phyloP scores from a whole-genome alignment of 257 asterid genomes.

The Solanum pimpinellifolium region DNA sequence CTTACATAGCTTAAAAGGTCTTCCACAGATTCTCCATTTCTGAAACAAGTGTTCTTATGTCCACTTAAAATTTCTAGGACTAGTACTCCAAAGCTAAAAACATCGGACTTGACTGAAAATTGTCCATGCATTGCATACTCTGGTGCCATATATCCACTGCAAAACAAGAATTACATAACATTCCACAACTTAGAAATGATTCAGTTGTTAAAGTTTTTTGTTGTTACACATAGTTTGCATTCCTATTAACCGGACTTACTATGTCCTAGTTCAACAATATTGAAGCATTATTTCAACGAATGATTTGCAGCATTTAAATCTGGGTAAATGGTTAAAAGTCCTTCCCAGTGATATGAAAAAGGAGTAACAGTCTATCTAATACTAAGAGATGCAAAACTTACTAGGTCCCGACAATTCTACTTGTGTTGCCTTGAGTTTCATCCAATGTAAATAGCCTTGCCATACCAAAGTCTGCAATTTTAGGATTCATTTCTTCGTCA shows the following conservation, averaged over 20 bases:
- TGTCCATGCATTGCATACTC: background rate
- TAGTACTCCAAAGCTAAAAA: too few relatives aligned
- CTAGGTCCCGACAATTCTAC: background rate
- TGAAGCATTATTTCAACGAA: background rate
- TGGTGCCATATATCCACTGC: conserved; percentile 10
- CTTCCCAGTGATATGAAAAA: background rate
- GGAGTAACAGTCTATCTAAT: background rate
- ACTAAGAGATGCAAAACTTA: background rate
- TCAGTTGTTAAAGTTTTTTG: background rate
- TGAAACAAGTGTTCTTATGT: too few relatives aligned
- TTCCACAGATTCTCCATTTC: too few relatives aligned
- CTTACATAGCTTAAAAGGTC: too few relatives aligned
- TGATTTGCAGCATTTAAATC: background rate
- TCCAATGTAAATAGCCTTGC: background rate
- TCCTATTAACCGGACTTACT: too few relatives aligned
- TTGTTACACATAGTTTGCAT: background rate
- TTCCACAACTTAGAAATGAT: background rate
- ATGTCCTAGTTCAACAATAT: background rate
- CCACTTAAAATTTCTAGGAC: too few relatives aligned
- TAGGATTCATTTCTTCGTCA: conserved; percentile 22
- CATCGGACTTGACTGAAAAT: too few relatives aligned
- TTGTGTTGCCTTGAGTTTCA: background rate
- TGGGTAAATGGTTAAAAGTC: background rate
- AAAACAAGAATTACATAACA: background rate
- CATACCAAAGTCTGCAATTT: conserved; percentile 25